These are phyloP conservation scores for Senna siamea DNA, from an alignment of 306 rosid genomes.

Conservation along the genomic window DNA sequence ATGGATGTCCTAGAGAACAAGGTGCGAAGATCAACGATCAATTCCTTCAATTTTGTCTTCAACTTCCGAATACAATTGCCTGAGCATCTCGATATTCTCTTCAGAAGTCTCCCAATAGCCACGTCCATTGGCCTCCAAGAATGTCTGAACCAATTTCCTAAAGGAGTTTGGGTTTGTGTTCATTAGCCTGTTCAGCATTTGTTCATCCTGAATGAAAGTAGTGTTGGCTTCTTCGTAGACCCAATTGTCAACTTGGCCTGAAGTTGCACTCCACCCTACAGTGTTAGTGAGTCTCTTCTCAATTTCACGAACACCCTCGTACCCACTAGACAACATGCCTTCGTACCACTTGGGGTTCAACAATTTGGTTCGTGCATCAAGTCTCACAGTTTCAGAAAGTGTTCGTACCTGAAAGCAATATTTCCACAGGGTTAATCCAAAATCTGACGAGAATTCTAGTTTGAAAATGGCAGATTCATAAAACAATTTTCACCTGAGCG, in stretches of 20 bases:
- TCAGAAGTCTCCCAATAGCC: slow-evolving; percentile 97
- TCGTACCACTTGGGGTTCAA: slow-evolving; percentile 99
- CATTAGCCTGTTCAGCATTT: slow-evolving; percentile 91
- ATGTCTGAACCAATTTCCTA: slow-evolving; percentile 88
- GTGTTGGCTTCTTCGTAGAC: slow-evolving; percentile 99
- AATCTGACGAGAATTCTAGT: slow-evolving; percentile 5
- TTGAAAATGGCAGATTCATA: slow-evolving; percentile 17
- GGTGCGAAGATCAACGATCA: slow-evolving; percentile 57
- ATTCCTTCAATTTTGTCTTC: slow-evolving; percentile 98
- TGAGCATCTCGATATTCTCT: slow-evolving; percentile 76
- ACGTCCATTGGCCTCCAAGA: slow-evolving; percentile 97
- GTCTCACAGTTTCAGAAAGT: slow-evolving; percentile 92
- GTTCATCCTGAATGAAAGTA: slow-evolving; percentile 88
- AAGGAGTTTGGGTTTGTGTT: slow-evolving; percentile 91
- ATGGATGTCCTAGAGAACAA: slow-evolving; percentile 33
- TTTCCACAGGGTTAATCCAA: slow-evolving; percentile 17
- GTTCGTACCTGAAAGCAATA: slow-evolving; percentile 76
- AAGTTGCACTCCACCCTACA: slow-evolving; percentile 99
- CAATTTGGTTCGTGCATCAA: slow-evolving; percentile 94
- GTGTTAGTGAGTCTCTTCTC: slow-evolving; percentile 97
- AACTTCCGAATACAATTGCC: slow-evolving; percentile 87
- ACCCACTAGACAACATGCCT: slow-evolving; percentile 93
- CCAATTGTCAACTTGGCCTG: slow-evolving; percentile 99
- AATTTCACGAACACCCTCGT: slow-evolving; percentile 95
- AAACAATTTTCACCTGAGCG: slow-evolving; percentile 72